A percentile compares a stretch with the other conserved stretches of the same genome.
phyloP scores from a whole-genome alignment of 192 early-diverging fungal genomes.

The Coemansia sp. region DNA sequence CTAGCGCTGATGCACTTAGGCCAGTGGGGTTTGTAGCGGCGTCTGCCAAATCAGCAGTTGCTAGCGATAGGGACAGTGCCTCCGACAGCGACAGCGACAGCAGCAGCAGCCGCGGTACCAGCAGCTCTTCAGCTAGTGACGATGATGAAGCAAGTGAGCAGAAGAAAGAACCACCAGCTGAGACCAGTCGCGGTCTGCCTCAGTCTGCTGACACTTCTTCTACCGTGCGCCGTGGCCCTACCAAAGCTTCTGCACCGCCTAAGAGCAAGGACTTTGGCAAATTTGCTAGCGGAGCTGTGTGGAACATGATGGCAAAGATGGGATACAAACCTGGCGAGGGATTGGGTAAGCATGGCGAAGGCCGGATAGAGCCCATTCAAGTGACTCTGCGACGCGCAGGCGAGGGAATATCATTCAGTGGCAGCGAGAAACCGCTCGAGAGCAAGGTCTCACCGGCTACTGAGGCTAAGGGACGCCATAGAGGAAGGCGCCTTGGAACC shows the following conservation, averaged over 20 bases:
- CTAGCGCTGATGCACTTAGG: not conserved
- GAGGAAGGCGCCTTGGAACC: not conserved
- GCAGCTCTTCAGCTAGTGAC: slow-evolving; percentile 8
- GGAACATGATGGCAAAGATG: slow-evolving; percentile 87
- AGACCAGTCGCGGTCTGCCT: not conserved
- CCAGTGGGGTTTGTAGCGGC: slow-evolving; percentile 37
- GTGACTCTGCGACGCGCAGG: slow-evolving; percentile 78
- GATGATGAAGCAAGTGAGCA: not conserved
- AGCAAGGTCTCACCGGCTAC: not conserved
- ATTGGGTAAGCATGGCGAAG: slow-evolving; percentile 82
- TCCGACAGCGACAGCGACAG: slow-evolving; percentile 22
- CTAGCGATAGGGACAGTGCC: not conserved
- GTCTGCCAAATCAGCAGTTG: not conserved
- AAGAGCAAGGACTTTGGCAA: slow-evolving; percentile 75
- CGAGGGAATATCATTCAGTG: slow-evolving; percentile 82
- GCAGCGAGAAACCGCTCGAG: slow-evolving; percentile 66
- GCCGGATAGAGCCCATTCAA: slow-evolving; percentile 91
- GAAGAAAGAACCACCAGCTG: not conserved
- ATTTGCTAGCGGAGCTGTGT: slow-evolving; percentile 76
- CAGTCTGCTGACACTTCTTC: not conserved
- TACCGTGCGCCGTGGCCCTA: not conserved
- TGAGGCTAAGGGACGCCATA: not conserved
- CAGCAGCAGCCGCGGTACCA: not conserved
- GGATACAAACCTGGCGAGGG: slow-evolving; percentile 90
- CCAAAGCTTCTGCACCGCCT: not conserved